Conservation (phyloP, 345 rosid genomes). For the Populus nigra region DNA sequence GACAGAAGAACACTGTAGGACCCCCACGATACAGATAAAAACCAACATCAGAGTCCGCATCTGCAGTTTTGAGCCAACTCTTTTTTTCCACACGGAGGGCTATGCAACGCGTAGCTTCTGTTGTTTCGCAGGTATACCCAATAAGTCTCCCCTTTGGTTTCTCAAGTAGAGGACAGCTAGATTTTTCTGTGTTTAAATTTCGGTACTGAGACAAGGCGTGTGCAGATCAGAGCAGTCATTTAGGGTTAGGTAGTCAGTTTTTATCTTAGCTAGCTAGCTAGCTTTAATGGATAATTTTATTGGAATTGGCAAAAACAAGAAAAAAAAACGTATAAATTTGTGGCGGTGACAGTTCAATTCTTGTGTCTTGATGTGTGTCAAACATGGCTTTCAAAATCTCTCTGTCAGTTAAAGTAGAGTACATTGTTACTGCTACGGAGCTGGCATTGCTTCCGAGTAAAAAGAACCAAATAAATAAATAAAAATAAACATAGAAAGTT, state of each 20-base stretch:
- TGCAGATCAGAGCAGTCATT: not conserved
- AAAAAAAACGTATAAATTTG: not conserved
- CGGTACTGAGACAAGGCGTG: not conserved
- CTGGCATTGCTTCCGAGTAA: not conserved
- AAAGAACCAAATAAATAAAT: not conserved
- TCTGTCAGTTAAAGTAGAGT: constrained; percentile 15
- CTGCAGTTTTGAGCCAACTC: not conserved
- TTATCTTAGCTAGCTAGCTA: not conserved
- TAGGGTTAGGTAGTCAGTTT: not conserved
- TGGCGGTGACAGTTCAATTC: constrained; percentile 31
- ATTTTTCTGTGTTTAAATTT: not conserved
- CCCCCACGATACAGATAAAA: not conserved
- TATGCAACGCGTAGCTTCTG: not conserved
- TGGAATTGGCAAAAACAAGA: not conserved
- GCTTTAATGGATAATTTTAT: constrained; percentile 3
- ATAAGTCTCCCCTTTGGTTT: not conserved
- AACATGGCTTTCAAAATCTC: constrained; percentile 11
- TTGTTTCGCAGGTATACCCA: not conserved
- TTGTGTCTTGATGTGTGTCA: not conserved
- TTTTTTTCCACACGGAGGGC: not conserved
- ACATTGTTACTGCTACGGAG: constrained; percentile 18
- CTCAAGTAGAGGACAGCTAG: not conserved
- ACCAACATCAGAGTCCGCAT: not conserved
- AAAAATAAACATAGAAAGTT: not conserved
- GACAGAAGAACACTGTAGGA: not conserved